Percentiles rank a stretch among this genome's conserved stretches.
These are phyloP conservation scores for Puccinia triticina DNA, from an alignment of 1,284 basidiomycete species.

Conservation along the genomic window DNA sequence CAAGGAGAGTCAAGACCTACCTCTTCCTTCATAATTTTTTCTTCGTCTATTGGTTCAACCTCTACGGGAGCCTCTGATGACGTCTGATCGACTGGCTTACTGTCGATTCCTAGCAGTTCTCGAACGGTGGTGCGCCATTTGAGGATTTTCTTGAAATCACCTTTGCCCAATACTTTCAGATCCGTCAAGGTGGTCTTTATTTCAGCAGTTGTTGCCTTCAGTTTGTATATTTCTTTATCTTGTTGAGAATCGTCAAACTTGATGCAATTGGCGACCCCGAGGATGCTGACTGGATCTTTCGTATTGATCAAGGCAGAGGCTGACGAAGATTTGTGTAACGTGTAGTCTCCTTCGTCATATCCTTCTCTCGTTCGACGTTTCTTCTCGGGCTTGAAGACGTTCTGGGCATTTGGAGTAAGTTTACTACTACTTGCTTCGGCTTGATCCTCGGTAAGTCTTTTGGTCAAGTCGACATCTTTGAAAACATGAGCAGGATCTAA, in stretches of 20 bases:
- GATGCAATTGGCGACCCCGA: constrained; percentile 84
- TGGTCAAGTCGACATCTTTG: constrained; percentile 73
- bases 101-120: constrained; percentile 81
- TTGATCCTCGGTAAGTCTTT: constrained; percentile 51
- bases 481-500: constrained; percentile 97
- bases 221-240: constrained; percentile 78
- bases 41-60: constrained; percentile 77
- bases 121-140: constrained; percentile 86
- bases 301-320: constrained; percentile 75
- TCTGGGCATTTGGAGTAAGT: constrained; percentile 67
- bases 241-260: constrained; percentile 75
- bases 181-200: constrained; percentile 82
- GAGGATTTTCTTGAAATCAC: constrained; percentile 90
- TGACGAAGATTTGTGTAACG: constrained; percentile 75
- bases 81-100: constrained; percentile 70
- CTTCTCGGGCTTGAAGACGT: constrained; percentile 97
- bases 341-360: constrained; percentile 94
- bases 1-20: constrained; percentile 63
- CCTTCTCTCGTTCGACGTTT: constrained; percentile 89
- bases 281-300: constrained; percentile 74
- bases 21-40: constrained; percentile 83
- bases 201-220: constrained; percentile 76
- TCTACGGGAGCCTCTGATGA: constrained; percentile 74
- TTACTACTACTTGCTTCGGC: constrained; percentile 54
- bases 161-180: constrained; percentile 94